Conservation (phyloP, 108 stramenopile species). For the Cyclotella kingstonii region DNA sequence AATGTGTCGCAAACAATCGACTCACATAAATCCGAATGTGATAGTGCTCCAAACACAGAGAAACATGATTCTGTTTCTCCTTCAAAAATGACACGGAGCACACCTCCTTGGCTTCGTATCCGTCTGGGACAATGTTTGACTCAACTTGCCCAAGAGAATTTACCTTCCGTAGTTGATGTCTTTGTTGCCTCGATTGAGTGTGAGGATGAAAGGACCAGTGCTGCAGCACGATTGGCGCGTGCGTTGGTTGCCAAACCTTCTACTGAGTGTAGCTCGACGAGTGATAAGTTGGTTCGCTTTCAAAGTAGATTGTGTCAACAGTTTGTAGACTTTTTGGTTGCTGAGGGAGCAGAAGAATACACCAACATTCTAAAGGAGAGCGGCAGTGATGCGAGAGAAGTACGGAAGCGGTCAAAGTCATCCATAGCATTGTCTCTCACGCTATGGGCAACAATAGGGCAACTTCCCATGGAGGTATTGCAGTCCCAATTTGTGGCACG, state of each 20-base stretch:
- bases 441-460: conserved; percentile 35
- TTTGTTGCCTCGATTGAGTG: conserved; percentile 56
- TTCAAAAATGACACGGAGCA: neutral
- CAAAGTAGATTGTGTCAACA: conserved; percentile 43
- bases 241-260: conserved; percentile 47
- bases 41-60: neutral
- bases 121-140: conserved; percentile 57
- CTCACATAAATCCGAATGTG: neutral
- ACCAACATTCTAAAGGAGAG: conserved; percentile 4
- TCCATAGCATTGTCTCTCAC: conserved; percentile 33
- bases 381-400: conserved; percentile 1
- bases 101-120: conserved; percentile 63
- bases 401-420: conserved; percentile 17
- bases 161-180: conserved; percentile 68
- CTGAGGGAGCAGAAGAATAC: conserved; percentile 11
- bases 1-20: neutral
- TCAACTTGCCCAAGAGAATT: conserved; percentile 51
- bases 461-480: conserved; percentile 17
- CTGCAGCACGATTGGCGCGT: conserved; percentile 60
- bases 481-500: conserved; percentile 14
- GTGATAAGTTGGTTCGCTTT: neutral
- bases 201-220: conserved; percentile 45
- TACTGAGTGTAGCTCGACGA: neutral
- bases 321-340: conserved; percentile 38
- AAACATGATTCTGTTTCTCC: neutral